A percentile compares a stretch with the other conserved stretches of the same genome.
phyloP scores from a whole-genome alignment of 176 grass and related monocot species.

The Eleusine indica region DNA sequence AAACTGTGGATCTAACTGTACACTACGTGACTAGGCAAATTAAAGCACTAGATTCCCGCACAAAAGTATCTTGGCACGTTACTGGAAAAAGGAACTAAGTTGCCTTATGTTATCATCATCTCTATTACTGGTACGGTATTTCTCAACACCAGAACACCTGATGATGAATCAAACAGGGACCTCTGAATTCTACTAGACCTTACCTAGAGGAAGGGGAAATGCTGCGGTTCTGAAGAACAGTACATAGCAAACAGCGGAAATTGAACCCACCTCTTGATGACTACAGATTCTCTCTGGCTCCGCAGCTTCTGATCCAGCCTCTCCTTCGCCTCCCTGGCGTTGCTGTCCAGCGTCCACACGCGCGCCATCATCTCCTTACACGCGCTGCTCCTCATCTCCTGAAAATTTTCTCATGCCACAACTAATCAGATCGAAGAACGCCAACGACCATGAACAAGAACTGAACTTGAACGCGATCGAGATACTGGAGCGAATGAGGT shows the following conservation, averaged over 20 bases:
- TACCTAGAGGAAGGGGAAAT: not conserved
- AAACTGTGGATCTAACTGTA: too few species aligned
- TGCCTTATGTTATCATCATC: too few species aligned
- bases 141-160: too few species aligned
- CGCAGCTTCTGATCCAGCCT: constrained; percentile 81
- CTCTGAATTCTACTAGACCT: not conserved
- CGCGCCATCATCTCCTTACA: constrained; percentile 39
- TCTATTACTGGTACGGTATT: too few species aligned
- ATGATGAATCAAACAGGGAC: not conserved
- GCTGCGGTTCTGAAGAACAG: not conserved
- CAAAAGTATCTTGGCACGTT: not conserved
- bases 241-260: not conserved
- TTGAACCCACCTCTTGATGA: constrained; percentile 54
- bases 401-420: not conserved
- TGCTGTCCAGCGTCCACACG: constrained; percentile 56
- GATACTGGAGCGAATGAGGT: too few species aligned
- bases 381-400: constrained; percentile 50
- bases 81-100: not conserved
- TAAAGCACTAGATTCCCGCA: not conserved
- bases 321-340: constrained; percentile 80
- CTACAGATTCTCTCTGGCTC: constrained; percentile 40
- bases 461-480: too few species aligned
- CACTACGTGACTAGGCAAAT: not conserved
- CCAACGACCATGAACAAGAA: too few species aligned
- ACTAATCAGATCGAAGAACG: too few species aligned